phyloP scores from a whole-genome alignment of 768 basidiomycete species.

The Leccinum variicolor region DNA sequence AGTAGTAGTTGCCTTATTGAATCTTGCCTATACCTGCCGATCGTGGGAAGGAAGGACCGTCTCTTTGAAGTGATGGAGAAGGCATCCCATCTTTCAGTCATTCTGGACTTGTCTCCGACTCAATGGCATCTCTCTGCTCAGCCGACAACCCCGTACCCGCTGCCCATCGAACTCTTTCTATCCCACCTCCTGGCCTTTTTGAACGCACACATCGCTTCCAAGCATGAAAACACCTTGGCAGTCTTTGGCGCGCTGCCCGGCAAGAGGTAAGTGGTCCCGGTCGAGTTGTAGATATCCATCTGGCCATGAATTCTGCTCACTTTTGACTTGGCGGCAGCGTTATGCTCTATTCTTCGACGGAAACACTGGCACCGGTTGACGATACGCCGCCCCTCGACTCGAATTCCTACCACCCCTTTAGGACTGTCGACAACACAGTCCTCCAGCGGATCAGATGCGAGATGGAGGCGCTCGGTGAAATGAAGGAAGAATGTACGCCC shows the following conservation, averaged over 20 bases:
- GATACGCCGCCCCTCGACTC: conserved; percentile 49
- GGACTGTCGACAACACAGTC: conserved; percentile 66
- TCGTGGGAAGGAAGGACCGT: no score
- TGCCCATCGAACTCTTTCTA: conserved; percentile 71
- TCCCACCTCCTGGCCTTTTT: conserved; percentile 86
- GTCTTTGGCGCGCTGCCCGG: conserved; percentile 88
- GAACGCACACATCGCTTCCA: conserved; percentile 88
- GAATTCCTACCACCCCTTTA: conserved; percentile 85
- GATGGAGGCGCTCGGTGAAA: conserved; percentile 48
- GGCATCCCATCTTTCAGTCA: conserved; percentile 70
- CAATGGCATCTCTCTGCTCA: conserved; percentile 79
- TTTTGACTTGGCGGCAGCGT: conserved; percentile 41
- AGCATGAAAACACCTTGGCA: conserved; percentile 89
- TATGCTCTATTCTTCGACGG: conserved; percentile 73
- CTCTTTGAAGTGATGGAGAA: conserved; percentile 43
- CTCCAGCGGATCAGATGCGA: conserved; percentile 59
- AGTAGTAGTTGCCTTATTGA: no score
- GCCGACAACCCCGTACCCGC: conserved; percentile 43
- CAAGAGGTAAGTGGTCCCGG: conserved; percentile 58
- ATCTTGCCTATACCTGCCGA: no score
- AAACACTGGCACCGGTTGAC: conserved; percentile 37
- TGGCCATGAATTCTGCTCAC: background rate
- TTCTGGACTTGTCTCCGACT: conserved; percentile 80
- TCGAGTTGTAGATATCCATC: background rate
- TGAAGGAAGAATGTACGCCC: conserved; percentile 43